These are phyloP conservation scores for Cercophora newfieldiana DNA, from an alignment of 495 filamentous ascomycete genomes.

Conservation along the genomic window DNA sequence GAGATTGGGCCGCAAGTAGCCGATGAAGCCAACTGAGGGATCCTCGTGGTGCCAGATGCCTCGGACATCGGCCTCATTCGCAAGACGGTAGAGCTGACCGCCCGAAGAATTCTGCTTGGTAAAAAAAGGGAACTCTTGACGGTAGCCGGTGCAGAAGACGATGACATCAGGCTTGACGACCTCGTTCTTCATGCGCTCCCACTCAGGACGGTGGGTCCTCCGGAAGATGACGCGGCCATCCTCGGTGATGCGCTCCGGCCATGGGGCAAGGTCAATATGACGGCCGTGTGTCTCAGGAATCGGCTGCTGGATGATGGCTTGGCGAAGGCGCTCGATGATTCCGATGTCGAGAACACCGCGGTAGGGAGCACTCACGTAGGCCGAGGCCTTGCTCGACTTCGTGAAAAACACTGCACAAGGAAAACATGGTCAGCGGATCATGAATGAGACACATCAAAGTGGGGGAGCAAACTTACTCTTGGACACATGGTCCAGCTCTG, in stretches of 20 bases:
- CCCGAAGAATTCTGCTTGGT: constrained; percentile 8
- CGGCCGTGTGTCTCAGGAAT: constrained; percentile 26
- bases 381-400: constrained; percentile 41
- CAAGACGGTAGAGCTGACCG: neutral
- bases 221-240: constrained; percentile 32
- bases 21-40: constrained; percentile 48
- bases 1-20: constrained; percentile 49
- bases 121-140: constrained; percentile 41
- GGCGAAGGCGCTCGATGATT: constrained; percentile 27
- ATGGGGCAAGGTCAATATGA: constrained; percentile 42
- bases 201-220: constrained; percentile 35
- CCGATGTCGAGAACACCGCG: constrained; percentile 19
- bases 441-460: neutral
- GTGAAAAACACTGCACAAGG: constrained; percentile 42
- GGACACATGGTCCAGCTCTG: constrained; percentile 24
- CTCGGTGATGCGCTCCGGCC: constrained; percentile 30
- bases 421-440: neutral
- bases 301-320: constrained; percentile 33
- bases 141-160: constrained; percentile 46
- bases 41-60: constrained; percentile 43
- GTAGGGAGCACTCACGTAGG: constrained; percentile 43
- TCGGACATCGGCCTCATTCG: constrained; percentile 36
- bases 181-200: constrained; percentile 26
- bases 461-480: constrained; percentile 13
- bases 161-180: constrained; percentile 39